A percentile compares a stretch with the other conserved stretches of the same genome.
Evolutionary conservation across 2,329 filamentous ascomycete species (phyloP).

Genomic region (Hypoxylon sp.): DNA sequence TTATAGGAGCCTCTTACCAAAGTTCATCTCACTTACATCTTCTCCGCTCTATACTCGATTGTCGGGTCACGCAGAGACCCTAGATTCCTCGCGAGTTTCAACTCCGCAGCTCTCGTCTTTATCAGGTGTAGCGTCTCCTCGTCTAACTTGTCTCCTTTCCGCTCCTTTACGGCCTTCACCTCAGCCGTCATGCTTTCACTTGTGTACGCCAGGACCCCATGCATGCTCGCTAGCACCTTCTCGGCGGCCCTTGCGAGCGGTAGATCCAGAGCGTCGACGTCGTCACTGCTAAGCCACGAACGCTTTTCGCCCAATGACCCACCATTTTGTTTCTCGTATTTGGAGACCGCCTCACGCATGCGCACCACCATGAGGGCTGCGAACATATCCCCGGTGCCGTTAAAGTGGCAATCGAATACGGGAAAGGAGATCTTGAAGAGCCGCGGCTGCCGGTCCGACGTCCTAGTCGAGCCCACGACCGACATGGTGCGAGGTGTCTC

Average conservation of each 20-base stretch:
- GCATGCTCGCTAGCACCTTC: slow-evolving; percentile 94
- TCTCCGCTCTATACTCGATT: slow-evolving; percentile 72
- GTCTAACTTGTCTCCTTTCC: slow-evolving; percentile 61
- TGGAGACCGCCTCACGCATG: slow-evolving; percentile 83
- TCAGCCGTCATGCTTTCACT: slow-evolving; percentile 72
- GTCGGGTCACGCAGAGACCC: slow-evolving; percentile 76
- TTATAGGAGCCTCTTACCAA: slow-evolving; percentile 3
- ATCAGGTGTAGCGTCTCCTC: slow-evolving; percentile 75
- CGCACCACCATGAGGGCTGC: slow-evolving; percentile 90
- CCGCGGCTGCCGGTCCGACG: slow-evolving; percentile 75
- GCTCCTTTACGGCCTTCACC: slow-evolving; percentile 60
- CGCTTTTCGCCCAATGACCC: slow-evolving; percentile 63
- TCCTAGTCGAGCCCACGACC: slow-evolving; percentile 79
- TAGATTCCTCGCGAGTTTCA: slow-evolving; percentile 84
- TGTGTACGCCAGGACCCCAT: slow-evolving; percentile 81
- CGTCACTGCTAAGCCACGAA: slow-evolving; percentile 84
- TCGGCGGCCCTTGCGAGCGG: slow-evolving; percentile 87
- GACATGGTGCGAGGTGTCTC: slow-evolving; percentile 63
- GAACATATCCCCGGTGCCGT: slow-evolving; percentile 98
- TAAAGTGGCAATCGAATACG: slow-evolving; percentile 92
- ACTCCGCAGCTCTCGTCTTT: slow-evolving; percentile 87
- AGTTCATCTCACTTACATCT: slow-evolving; percentile 56
- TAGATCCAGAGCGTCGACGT: slow-evolving; percentile 76
- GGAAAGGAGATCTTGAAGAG: slow-evolving; percentile 91
- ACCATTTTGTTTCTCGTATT: slow-evolving; percentile 36